A percentile compares a stretch with the other conserved stretches of the same genome.
Conservation (phyloP, 2,329 filamentous ascomycete genomes). For the Xylaria sp. region DNA sequence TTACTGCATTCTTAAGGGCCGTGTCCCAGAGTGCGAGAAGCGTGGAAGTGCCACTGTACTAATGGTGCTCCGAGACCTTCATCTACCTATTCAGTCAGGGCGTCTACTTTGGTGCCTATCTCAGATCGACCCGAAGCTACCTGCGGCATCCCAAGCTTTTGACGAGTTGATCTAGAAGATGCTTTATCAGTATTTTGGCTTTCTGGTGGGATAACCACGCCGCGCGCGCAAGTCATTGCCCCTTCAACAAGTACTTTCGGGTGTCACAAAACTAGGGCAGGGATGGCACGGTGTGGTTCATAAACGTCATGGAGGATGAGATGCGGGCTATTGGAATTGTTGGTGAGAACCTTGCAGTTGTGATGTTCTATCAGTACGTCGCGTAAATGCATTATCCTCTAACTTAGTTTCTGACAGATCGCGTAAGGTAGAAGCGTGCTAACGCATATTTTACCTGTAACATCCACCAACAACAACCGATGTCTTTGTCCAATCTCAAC, state of each 20-base stretch:
- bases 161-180: slow-evolving; percentile 47
- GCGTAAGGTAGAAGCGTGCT: neutral
- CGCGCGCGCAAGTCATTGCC: slow-evolving; percentile 33
- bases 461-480: neutral
- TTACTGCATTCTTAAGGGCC: slow-evolving; percentile 9
- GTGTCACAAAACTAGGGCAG: slow-evolving; percentile 29
- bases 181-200: slow-evolving; percentile 46
- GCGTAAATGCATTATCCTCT: slow-evolving; percentile 22
- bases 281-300: slow-evolving; percentile 37
- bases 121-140: slow-evolving; percentile 39
- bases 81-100: slow-evolving; percentile 36
- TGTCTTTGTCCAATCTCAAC: neutral
- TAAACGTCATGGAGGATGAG: slow-evolving; percentile 43
- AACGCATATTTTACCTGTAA: neutral
- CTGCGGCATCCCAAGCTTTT: slow-evolving; percentile 40
- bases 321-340: slow-evolving; percentile 35
- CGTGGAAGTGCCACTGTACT: slow-evolving; percentile 31
- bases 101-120: slow-evolving; percentile 43
- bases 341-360: slow-evolving; percentile 36
- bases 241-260: slow-evolving; percentile 37
- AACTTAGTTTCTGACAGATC: neutral
- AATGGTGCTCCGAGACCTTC: slow-evolving; percentile 45
- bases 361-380: slow-evolving; percentile 38
- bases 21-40: neutral
- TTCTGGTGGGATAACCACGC: slow-evolving; percentile 38